These are phyloP conservation scores for Aspergillus luchuensis DNA, from an alignment of 2,329 filamentous ascomycete genomes.

Conservation along the genomic window DNA sequence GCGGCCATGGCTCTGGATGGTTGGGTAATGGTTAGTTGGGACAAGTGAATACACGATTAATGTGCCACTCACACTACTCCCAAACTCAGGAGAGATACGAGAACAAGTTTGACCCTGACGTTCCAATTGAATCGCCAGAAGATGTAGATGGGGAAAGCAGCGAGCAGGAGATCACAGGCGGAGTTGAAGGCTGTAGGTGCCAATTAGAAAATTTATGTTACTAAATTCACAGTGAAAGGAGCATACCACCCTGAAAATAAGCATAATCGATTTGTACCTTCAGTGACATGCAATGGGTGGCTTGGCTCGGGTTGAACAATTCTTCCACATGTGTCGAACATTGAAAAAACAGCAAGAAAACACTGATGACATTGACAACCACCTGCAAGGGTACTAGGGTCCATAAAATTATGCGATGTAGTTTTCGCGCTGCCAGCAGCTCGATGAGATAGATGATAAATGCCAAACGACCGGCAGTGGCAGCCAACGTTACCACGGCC, in stretches of 20 bases:
- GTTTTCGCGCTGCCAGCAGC: not conserved
- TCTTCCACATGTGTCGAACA: not conserved
- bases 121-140: constrained; percentile 6
- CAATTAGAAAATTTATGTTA: too few species aligned
- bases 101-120: not conserved
- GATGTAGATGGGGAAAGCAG: constrained; percentile 1
- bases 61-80: not conserved
- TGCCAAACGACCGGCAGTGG: not conserved
- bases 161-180: constrained; percentile 1
- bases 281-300: not conserved
- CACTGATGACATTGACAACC: not conserved
- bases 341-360: not conserved
- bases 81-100: not conserved
- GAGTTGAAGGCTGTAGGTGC: not conserved
- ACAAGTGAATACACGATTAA: too few species aligned
- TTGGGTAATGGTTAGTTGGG: not conserved
- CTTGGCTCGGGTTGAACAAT: not conserved
- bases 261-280: constrained; percentile 4
- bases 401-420: not conserved
- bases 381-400: not conserved
- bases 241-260: constrained; percentile 1
- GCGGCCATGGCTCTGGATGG: constrained; percentile 2
- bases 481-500: not conserved
- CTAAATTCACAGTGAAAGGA: too few species aligned
- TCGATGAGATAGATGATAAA: constrained; percentile 1